These are phyloP conservation scores for Pseudoneurospora amorphoporcata DNA, from an alignment of 495 filamentous ascomycete species.

Conservation along the genomic window DNA sequence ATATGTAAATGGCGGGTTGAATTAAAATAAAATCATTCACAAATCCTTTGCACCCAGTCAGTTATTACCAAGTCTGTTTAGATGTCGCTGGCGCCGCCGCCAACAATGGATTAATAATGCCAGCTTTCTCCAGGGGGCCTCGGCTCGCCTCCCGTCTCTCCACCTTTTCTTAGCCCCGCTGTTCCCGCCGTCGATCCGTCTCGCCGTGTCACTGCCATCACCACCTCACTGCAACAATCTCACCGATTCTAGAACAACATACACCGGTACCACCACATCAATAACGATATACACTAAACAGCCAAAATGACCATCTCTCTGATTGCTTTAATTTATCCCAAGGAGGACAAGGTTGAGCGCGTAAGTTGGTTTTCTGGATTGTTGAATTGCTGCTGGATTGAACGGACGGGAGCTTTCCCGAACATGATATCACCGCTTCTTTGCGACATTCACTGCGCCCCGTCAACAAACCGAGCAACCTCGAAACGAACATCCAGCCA, in stretches of 20 bases:
- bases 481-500: not conserved
- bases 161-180: not conserved
- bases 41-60: not conserved
- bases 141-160: not conserved
- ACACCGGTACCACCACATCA: not conserved
- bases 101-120: not conserved
- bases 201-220: not conserved
- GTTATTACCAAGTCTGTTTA: not conserved
- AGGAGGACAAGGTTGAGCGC: slow-evolving; percentile 13
- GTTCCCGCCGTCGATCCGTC: not conserved
- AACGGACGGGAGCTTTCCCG: not conserved
- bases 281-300: not conserved
- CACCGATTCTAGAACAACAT: not conserved
- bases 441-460: not conserved
- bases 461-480: not conserved
- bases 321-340: slow-evolving; percentile 15
- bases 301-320: slow-evolving; percentile 9
- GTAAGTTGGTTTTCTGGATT: slow-evolving; percentile 4
- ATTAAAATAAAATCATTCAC: not conserved
- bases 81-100: not conserved
- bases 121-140: not conserved
- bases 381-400: not conserved
- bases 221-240: not conserved
- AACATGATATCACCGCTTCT: not conserved
- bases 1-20: too few species aligned